phyloP scores from a whole-genome alignment of 2,329 filamentous ascomycete genomes.

The Colletotrichum sp. region DNA sequence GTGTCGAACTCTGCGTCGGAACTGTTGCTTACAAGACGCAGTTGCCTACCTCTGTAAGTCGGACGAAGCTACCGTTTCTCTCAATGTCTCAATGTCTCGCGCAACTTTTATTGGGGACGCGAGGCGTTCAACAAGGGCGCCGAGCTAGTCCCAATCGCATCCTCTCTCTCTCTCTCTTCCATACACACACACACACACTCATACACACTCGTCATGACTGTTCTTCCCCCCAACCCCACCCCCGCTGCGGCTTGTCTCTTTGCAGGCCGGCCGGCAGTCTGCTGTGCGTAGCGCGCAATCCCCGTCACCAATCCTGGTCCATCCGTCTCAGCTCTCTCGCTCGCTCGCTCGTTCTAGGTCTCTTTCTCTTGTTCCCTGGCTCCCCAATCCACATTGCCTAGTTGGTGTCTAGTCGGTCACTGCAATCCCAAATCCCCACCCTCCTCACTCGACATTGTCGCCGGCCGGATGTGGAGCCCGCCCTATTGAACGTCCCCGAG shows the following conservation, averaged over 20 bases:
- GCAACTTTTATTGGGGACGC: conserved; percentile 15
- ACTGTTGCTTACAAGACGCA: neutral
- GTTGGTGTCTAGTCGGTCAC: neutral
- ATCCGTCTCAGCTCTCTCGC: neutral
- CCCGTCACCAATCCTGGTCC: neutral
- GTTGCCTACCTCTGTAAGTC: neutral
- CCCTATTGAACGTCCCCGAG: neutral
- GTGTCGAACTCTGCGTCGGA: neutral
- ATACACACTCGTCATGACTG: neutral
- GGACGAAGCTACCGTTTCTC: neutral
- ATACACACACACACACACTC: neutral
- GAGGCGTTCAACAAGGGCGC: conserved; percentile 20
- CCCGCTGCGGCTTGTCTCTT: conserved; percentile 13
- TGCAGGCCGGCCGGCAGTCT: neutral
- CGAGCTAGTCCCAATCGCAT: neutral
- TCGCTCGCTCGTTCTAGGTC: neutral
- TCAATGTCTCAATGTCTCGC: conserved; percentile 12
- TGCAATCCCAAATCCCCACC: neutral
- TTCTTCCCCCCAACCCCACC: neutral
- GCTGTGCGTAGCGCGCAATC: neutral
- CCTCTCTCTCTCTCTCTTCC: neutral
- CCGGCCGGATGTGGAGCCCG: neutral
- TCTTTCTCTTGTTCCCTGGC: neutral
- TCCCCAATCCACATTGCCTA: neutral
- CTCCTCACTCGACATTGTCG: neutral